Base-by-base conservation (phyloP, 306 rosid genomes). In the Sechiopsis laciniata region DNA sequence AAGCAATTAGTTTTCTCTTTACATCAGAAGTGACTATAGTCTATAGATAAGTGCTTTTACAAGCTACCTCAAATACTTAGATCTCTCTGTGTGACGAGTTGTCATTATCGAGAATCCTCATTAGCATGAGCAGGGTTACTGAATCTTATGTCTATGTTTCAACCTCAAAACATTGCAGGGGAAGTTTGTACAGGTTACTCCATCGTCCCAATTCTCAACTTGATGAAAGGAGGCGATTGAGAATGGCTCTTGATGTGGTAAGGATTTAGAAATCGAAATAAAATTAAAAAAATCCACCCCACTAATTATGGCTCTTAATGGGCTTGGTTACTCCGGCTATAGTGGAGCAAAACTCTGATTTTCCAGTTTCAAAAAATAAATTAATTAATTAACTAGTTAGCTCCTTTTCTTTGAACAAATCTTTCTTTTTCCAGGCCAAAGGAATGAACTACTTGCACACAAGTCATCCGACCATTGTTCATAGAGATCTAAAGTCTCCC, bases 391-490 rank as follows among this genome's bases (percentile, higher is more conserved):
- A 32, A 3, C 32, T n/a, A 1, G 54, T 22, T 29, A n/a, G 45
- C 40, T 12, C 15, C 54, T 74, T 71, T 32, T 52, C 60, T 26
- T 63, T 16, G 15, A 15, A 16, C n/a, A 16, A 13, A 40, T 35
- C 10, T 45, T 65, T 56, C 24, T 46, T 60, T 48, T 46, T 76
- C 58, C 88, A 95, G 99, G 97, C 96, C 57, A 95, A 89, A 81
- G 99, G 99, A 86, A 95, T 95, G 99, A 95, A 95, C 87, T 95
- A 95, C 89, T 86, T 95, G 87, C 99, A 95, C 79, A 89, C 97
- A 12, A 85, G 99, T 86, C 86, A 95, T 79, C 99, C 99, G 76
- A 87, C 92, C 40, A 85, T 95, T 84, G 99, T 95, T 65, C 99
- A 95, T 84, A 89, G 98, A 74, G 98, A 93, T 83, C 82, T 93